Base-by-base conservation (phyloP, 148 eudicot species). In the Chenopodium album region DNA sequence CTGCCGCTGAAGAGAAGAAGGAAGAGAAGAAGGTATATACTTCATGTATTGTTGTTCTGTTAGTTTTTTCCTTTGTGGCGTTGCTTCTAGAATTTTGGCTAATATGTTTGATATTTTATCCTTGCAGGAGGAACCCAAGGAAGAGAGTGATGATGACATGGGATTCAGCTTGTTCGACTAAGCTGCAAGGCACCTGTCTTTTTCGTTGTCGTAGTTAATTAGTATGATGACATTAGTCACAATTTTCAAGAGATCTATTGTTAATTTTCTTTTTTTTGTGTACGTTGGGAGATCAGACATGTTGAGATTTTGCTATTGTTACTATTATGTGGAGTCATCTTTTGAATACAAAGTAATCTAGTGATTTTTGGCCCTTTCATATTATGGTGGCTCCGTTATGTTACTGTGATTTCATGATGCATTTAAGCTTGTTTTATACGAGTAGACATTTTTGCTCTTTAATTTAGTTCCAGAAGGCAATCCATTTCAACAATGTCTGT, bases 111-210 rank as follows among this genome's bases (percentile, higher is more conserved):
- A 1, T 17, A 41, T 46, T 52, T 9, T 54, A 34, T 44, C 29
- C 12, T 8, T 64, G 3, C 78, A 87, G 87, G 89, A 78, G 63
- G 90, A 85, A 34, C 32, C 76, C 2, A 76, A 88, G 86, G 90
- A 88, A 56, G 88, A 85, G 76, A 85, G 88, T 76, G 90, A 88
- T 7, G 90, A 83, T 1, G 90, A 88, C 73, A 85, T 88, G 88
- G 90, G 90, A n/a, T 88, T 88, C 85, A 78, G 85, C 79, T 83
- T 88, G 88, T 88, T 88, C 31, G 90, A 88, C 74, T 85, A 88
- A 79, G 71, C 2, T 20, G 76, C 76, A 47, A 41, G 72, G 9
- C 26, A 32, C 8, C 9, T 3, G 46, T 37, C 60, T 48, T 47
- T 20, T 23, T 31, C 66, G 64, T 63, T 56, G 22, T 56, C 62